Conservation (phyloP, 768 basidiomycete genomes). For the Termitomyces sp. region DNA sequence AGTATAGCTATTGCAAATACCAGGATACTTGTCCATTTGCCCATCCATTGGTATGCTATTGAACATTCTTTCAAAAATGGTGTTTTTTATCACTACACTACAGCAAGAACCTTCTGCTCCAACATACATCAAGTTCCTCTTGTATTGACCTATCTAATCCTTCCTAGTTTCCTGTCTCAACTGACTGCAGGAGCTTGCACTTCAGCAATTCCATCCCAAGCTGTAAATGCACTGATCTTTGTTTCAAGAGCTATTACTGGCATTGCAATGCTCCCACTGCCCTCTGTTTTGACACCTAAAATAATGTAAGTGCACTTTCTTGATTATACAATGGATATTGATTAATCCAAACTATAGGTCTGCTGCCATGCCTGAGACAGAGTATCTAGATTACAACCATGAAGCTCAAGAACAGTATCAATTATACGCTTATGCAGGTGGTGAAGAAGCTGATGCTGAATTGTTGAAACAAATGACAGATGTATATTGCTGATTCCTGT, state of each 20-base stretch:
- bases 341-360: slow-evolving; percentile 8
- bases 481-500: slow-evolving; percentile 8
- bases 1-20: slow-evolving; percentile 69
- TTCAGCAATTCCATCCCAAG: slow-evolving; percentile 46
- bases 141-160: not conserved
- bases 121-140: slow-evolving; percentile 20
- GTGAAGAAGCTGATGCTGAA: slow-evolving; percentile 19
- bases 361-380: slow-evolving; percentile 14
- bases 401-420: slow-evolving; percentile 18
- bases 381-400: slow-evolving; percentile 16
- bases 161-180: slow-evolving; percentile 2
- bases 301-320: slow-evolving; percentile 14
- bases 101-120: slow-evolving; percentile 19
- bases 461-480: slow-evolving; percentile 28
- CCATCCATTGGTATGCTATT: slow-evolving; percentile 60
- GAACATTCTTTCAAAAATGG: not conserved
- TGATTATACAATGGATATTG: not conserved
- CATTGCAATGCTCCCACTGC: slow-evolving; percentile 24
- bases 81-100: slow-evolving; percentile 3
- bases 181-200: slow-evolving; percentile 22
- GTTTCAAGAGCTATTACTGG: slow-evolving; percentile 51
- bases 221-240: slow-evolving; percentile 81
- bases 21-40: slow-evolving; percentile 82
- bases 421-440: slow-evolving; percentile 18
- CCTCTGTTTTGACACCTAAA: slow-evolving; percentile 18